Percentiles rank a stretch among this genome's conserved stretches.
phyloP scores from a whole-genome alignment of 208 protist species.

The Naegleria lovaniensis region DNA sequence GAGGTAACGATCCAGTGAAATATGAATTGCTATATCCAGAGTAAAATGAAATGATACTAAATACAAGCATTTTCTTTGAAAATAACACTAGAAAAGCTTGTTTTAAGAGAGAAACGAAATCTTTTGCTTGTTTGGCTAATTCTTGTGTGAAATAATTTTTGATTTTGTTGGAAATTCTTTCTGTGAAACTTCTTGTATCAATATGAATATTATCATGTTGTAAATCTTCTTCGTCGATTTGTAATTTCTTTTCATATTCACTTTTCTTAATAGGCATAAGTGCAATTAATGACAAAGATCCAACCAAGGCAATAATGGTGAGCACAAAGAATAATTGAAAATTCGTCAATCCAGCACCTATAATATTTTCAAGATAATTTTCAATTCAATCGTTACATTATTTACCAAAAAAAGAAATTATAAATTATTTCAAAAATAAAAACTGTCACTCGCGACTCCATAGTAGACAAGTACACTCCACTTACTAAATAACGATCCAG shows the following conservation, averaged over 20 bases:
- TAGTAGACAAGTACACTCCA: too few species aligned
- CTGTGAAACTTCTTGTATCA: neutral
- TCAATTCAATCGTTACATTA: too few species aligned
- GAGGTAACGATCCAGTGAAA: neutral
- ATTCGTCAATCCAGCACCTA: neutral
- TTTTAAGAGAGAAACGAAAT: neutral
- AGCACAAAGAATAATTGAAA: neutral
- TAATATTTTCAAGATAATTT: too few species aligned
- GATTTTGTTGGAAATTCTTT: neutral
- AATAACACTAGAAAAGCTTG: neutral
- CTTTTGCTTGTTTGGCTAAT: neutral
- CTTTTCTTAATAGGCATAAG: neutral
- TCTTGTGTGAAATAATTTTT: neutral
- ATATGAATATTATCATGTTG: neutral
- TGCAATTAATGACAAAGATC: neutral
- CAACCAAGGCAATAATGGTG: neutral
- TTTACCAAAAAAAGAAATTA: too few species aligned
- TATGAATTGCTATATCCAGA: neutral
- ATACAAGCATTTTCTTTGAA: constrained; percentile 4
- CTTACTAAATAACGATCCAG: neutral
- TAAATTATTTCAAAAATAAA: too few species aligned
- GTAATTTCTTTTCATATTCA: neutral
- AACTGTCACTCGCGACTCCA: too few species aligned
- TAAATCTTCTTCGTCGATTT: neutral
- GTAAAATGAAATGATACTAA: neutral